These are phyloP conservation scores for Aquilaria yunnanensis DNA, from an alignment of 345 rosid species.

Conservation along the genomic window DNA sequence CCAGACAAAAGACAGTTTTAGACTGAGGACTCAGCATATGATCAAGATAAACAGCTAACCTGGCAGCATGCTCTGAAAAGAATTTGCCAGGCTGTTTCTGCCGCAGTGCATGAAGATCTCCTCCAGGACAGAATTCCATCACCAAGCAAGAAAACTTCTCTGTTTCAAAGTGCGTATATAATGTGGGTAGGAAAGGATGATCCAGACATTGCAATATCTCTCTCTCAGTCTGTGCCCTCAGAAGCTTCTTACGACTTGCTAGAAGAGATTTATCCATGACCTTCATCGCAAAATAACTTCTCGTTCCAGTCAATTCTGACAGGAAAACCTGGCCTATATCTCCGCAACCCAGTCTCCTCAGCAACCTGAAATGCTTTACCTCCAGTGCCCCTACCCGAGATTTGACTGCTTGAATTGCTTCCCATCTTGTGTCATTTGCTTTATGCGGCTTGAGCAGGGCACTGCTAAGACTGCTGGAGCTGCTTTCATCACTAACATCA, in stretches of 20 bases:
- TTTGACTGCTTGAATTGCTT: constrained; percentile 67
- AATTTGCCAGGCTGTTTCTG: constrained; percentile 83
- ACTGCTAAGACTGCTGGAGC: constrained; percentile 64
- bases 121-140: constrained; percentile 99
- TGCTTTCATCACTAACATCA: constrained; percentile 90
- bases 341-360: constrained; percentile 65
- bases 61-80: constrained; percentile 86
- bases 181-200: constrained; percentile 88
- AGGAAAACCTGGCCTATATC: constrained; percentile 85
- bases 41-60: constrained; percentile 32
- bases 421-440: constrained; percentile 87
- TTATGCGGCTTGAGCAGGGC: constrained; percentile 72
- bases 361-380: constrained; percentile 54
- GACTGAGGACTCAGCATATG: not conserved
- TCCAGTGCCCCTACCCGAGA: constrained; percentile 41
- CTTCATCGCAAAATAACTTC: constrained; percentile 68
- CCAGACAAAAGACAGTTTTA: not conserved
- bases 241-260: constrained; percentile 83
- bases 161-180: constrained; percentile 84
- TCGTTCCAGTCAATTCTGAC: constrained; percentile 71
- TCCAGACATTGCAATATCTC: constrained; percentile 86
- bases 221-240: constrained; percentile 79
- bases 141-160: constrained; percentile 71
- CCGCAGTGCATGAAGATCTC: constrained; percentile 76
- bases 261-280: constrained; percentile 73